Base-by-base conservation (phyloP, 2,329 filamentous ascomycete species). In the Elsinoe australis region DNA sequence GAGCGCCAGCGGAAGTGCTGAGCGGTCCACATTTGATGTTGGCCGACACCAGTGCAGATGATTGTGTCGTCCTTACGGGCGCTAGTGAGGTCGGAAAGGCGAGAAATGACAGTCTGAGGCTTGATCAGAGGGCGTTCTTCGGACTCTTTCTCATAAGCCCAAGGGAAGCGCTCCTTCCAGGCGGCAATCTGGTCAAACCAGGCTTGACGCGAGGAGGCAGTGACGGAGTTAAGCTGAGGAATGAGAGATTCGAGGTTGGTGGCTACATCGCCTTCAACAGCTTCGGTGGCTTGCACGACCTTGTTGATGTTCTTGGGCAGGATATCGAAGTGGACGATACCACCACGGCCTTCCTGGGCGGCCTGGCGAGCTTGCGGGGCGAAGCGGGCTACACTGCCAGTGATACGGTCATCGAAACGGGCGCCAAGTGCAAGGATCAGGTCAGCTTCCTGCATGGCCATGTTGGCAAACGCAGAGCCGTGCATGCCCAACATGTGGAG, bases 241-340 rank as follows among this genome's bases (percentile, higher is more conserved):
- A 96, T 60, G 45, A 96, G 80, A 22, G 78, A 70, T 45, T 74
- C 74, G 26, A 96, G 72, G 67, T 94, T 96, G 14, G 81, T 71
- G 2, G 82, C 81, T 22, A 95, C 87, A 61, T 96, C 90, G 51
- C 92, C 92, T 69, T 95, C 90, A 14, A 96, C 83, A 36, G 92
- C 90, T 70, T 95, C 88, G 33, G 86, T 95, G 5, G 90, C 89
- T 70, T 96, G 87, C 10, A 98, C 85, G 33, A 96, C 89, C 78
- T 96, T 98, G 80, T 96, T 96, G 72, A 96, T 96, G 74, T 98
- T 96, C 82, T 98, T 98, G 59, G 92, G 90, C 83, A 96, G 85
- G 60, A 98, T 90, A 65, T 96, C 90, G 61, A 96, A 96, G 68
- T 98, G 90, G 12, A 96, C 79, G 59, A 98, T 96, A 61, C 92